Base-by-base conservation (phyloP, 2,329 filamentous ascomycete genomes). In the Cephalotrichum gorgonifer region DNA sequence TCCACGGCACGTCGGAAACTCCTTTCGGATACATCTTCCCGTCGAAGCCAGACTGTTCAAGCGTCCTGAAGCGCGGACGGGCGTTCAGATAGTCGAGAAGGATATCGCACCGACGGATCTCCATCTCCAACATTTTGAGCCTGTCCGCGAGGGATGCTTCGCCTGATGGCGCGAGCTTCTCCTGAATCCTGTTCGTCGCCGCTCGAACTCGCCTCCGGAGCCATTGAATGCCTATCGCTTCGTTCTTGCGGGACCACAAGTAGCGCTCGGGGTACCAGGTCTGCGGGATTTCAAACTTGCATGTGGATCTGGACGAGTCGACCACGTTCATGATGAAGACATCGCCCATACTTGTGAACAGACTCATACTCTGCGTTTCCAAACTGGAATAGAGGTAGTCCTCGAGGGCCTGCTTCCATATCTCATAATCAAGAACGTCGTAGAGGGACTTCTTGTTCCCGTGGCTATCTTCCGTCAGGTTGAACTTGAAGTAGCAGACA, bases 221-320 rank as follows among this genome's bases (percentile, higher is more conserved):
- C 28, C 45, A 44, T 47, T 52, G 48, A 9, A 55, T 44, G 14
- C 53, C 52, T 22, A 52, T 47, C 14, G 75, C 71, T 47, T 73
- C 69, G 11, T 72, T 62, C 49, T 69, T 71, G 14, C 70, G 67
- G 11, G 56, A 60, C 44, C 64, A 62, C 47, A 76, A 59, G 50
- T 79, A 80, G n/a, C 68, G 70, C 57, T 79, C 76, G 1, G 74
- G 70, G 54, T 76, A 79, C 52, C 78, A 70, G 12, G 71, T 61
- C 39, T 63, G 60, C 6, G 76, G 76, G 5, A 49, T 38, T 6
- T 41, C 28, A 25, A 49, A 22, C 9, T 31, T 28, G 12, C n/a
- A n/a, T n/a, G 39, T 35, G 27, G 62, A 57, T 4, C 70, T 62
- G 2, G 69, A 71, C 4, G 66, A 62, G 3, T 65, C 66, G 15